Percentiles rank a stretch among this genome's conserved stretches.
Evolutionary conservation across 306 rosid genomes (phyloP).

Genomic region (Malus domestica): ASM211411v1 NC_041798.1:31582501-31583000

Average conservation of each 20-base stretch:
- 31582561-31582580: conserved; percentile 29
- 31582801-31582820: background rate
- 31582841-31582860: background rate
- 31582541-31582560: too few species aligned
- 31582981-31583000: too few species aligned
- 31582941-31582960: too few species aligned
- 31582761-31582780: background rate
- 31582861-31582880: background rate
- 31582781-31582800: background rate
- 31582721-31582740: background rate
- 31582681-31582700: background rate
- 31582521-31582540: too few species aligned
- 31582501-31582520: too few species aligned
- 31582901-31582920: background rate
- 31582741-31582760: background rate
- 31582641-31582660: conserved; percentile 15
- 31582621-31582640: conserved; percentile 50
- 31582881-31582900: background rate
- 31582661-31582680: conserved; percentile 15
- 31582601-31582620: conserved; percentile 54
- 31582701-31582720: background rate
- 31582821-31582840: background rate
- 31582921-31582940: background rate
- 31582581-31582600: conserved; percentile 78
- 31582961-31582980: too few species aligned